Base-by-base conservation (phyloP, 2,329 filamentous ascomycete species). In the Ascochyta clinopodiicola region DNA sequence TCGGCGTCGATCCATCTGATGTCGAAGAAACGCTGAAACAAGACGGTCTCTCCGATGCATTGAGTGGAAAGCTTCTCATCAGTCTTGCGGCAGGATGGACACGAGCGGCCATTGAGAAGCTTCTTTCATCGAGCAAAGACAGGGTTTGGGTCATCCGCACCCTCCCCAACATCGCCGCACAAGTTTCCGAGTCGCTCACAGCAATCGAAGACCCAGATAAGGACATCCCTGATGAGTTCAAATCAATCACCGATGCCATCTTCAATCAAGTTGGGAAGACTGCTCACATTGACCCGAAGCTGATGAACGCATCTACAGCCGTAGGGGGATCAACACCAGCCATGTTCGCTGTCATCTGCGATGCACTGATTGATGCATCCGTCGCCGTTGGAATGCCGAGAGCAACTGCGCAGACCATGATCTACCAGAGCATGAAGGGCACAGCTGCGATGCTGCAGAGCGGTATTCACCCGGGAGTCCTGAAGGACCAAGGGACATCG, bases 31-130 rank as follows among this genome's bases (percentile, higher is more conserved):
- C 79, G 0, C 62, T 84, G 5, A 66, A 61, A 0, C 64, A 78
- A 36, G 64, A 74, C 0, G 77, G 75, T 0, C 60, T 83, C 2
- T 44, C 59, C 0, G 71, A 78, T 5, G 79, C 77, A 0, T 48
- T 84, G 1, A 60, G 66, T 0, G 65, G 70, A 4, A 84, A 84
- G 59, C 72, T 84, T 1, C 53, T 84, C 10, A 80, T 84, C 65
- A 84, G 81, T 59, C 77, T 84, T 0, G 78, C 77, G 1, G 82
- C 82, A 0, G 82, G 82, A 1, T 83, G 78, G 79, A 77, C 79
- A 0, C 71, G 75, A 31, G 62, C 71, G 17, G 72, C 73, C 43
- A 62, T 82, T 1, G 77, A 80, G 54, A 45, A 57, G 2, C 63
- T 81, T 0, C 75, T 78, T 17, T 45, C 44, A 2, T 34, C 44